phyloP scores from a whole-genome alignment of 768 basidiomycete species.

The Suillus occidentalis region DNA sequence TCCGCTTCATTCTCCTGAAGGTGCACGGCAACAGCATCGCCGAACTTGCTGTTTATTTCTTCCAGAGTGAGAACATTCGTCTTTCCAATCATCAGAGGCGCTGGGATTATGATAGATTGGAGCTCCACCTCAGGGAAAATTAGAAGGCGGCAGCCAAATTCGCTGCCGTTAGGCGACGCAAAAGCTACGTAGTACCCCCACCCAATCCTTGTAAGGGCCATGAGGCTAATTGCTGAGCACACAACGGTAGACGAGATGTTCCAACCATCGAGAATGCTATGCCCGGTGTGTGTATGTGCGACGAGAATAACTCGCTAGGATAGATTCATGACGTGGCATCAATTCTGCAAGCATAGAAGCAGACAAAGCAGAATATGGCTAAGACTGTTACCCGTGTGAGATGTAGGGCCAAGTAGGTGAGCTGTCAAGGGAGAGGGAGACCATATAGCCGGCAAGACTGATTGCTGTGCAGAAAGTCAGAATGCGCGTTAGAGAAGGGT shows the following conservation, averaged over 20 bases:
- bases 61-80: neutral
- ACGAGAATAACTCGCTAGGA: constrained; percentile 1
- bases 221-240: neutral
- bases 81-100: neutral
- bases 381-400: neutral
- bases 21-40: constrained; percentile 7
- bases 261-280: constrained; percentile 2
- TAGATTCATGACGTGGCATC: constrained; percentile 2
- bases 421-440: neutral
- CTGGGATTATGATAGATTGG: neutral
- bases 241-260: constrained; percentile 2
- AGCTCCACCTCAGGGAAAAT: constrained; percentile 4
- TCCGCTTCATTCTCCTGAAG: neutral
- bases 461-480: neutral
- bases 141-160: neutral
- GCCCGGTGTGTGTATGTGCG: neutral
- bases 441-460: neutral
- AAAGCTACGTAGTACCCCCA: constrained; percentile 2
- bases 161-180: neutral
- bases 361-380: constrained; percentile 7
- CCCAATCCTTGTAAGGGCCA: too few species aligned
- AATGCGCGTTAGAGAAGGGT: neutral
- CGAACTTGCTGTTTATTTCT: constrained; percentile 6
- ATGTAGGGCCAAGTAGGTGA: neutral
- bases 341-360: constrained; percentile 7